Base-by-base conservation (phyloP, 2,329 filamentous ascomycete genomes). In the Alternaria panax region DNA sequence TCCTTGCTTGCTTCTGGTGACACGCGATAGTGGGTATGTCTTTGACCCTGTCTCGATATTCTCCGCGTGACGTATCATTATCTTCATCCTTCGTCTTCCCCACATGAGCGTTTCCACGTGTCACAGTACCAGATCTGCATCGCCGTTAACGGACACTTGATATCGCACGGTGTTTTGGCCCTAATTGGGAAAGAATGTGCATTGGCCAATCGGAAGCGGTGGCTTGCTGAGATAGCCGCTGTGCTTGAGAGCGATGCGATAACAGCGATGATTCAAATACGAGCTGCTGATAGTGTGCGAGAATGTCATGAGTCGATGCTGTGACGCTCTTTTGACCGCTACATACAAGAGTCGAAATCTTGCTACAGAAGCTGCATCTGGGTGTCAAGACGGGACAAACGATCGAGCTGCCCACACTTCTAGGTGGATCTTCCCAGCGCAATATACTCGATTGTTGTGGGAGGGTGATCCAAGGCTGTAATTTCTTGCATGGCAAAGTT, bases 171-270 rank as follows among this genome's bases (percentile, higher is more conserved):
- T 50, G 45, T 51, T 56, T 42, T 28, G 40, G 46, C 20, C 56
- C 62, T 40, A 46, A 62, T 64, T 28, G 47, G 62, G 62, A 60
- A 57, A 64, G 38, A 38, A 43, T 41, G 59, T 62, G 59, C 62
- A 53, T 48, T 48, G 25, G n/a, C 47, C 50, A 50, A 56, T 56
- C 46, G 45, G 54, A 41, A 36, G 25, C 16, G 20, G n/a, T 51
- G 22, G 47, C 25, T 28, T 12, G 12, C 7, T 20, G 16, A 51
- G 47, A 40, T 51, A 36, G 16, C 16, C 32, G 22, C 14, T 40
- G 32, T 22, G 12, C 9, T 22, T 25, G 30, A 22, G 20, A 48
- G 18, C 28, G 14, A 48, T 24, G 14, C 20, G 45, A 48, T 34
- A 48, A 48, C 28, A 24, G 11, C 3, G 20, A 34, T 24, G 28